These are phyloP conservation scores for Colletotrichum sp. DNA, from an alignment of 2,329 filamentous ascomycete genomes.

Conservation along the genomic window DNA sequence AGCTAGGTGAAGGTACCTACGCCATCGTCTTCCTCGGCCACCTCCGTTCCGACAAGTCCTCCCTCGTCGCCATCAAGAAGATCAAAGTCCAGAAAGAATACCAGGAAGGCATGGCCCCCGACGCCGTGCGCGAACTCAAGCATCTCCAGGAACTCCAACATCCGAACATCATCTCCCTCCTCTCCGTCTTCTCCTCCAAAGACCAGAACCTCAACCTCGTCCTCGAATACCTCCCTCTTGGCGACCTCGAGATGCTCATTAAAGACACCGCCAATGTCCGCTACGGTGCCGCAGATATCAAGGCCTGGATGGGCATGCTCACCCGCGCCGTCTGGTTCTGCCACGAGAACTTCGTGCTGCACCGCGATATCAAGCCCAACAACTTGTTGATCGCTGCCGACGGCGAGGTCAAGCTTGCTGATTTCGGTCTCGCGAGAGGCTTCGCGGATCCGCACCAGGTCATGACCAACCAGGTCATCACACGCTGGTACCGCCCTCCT, in stretches of 20 bases:
- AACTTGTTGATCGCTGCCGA: slow-evolving; percentile 94
- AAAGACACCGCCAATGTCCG: slow-evolving; percentile 79
- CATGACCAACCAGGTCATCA: slow-evolving; percentile 97
- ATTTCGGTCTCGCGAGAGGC: slow-evolving; percentile 91
- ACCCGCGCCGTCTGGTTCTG: slow-evolving; percentile 93
- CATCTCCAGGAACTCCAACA: slow-evolving; percentile 93
- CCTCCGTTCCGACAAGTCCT: slow-evolving; percentile 72
- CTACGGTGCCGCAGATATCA: slow-evolving; percentile 90
- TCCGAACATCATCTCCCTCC: slow-evolving; percentile 92
- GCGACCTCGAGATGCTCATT: slow-evolving; percentile 93
- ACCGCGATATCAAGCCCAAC: slow-evolving; percentile 99
- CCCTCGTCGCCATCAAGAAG: slow-evolving; percentile 90
- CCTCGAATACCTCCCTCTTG: slow-evolving; percentile 90
- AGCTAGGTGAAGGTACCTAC: slow-evolving; percentile 95
- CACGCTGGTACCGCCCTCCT: slow-evolving; percentile 93
- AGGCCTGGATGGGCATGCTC: slow-evolving; percentile 99
- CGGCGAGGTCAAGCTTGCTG: slow-evolving; percentile 92
- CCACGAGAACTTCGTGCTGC: slow-evolving; percentile 90
- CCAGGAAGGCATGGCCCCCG: slow-evolving; percentile 89
- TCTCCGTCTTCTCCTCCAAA: slow-evolving; percentile 93
- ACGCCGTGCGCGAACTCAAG: slow-evolving; percentile 94
- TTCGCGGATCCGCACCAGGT: slow-evolving; percentile 87
- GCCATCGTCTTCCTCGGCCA: slow-evolving; percentile 93
- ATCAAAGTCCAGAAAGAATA: slow-evolving; percentile 88
- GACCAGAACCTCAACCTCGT: slow-evolving; percentile 97